These are phyloP conservation scores for Cephaloascus albidus DNA, from an alignment of 805 yeast species.

Conservation along the genomic window DNA sequence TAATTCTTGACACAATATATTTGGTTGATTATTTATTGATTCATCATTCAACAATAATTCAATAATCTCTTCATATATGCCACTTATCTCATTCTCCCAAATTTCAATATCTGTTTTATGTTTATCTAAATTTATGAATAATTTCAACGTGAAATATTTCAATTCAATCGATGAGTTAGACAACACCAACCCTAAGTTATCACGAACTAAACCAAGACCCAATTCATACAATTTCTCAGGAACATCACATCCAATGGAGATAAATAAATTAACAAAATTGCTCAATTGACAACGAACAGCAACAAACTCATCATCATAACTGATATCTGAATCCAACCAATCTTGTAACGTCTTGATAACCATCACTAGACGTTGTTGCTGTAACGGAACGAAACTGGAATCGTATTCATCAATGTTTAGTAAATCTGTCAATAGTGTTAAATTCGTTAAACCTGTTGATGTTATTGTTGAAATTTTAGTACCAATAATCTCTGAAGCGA, in stretches of 20 bases:
- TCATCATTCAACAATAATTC: conserved; percentile 26
- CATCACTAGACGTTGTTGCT: conserved; percentile 59
- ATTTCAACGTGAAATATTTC: conserved; percentile 34
- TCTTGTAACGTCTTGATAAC: conserved; percentile 38
- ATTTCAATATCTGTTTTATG: conserved; percentile 15
- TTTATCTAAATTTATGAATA: conserved; percentile 21
- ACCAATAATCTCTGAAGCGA: conserved; percentile 62
- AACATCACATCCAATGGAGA: conserved; percentile 7
- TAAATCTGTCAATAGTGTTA: conserved; percentile 35
- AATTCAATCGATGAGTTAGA: conserved; percentile 34
- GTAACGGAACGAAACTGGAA: conserved; percentile 30
- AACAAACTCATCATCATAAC: conserved; percentile 47
- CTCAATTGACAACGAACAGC: conserved; percentile 42
- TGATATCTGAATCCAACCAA: conserved; percentile 57
- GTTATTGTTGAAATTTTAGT: conserved; percentile 31
- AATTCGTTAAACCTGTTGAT: conserved; percentile 30
- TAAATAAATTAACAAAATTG: conserved; percentile 26
- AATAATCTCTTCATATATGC: conserved; percentile 30
- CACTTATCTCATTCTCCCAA: conserved; percentile 23
- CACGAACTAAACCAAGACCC: conserved; percentile 27
- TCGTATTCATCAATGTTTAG: conserved; percentile 18
- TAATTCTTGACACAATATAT: conserved; percentile 22
- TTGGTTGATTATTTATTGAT: conserved; percentile 21
- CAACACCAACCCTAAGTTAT: conserved; percentile 32
- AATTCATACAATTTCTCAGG: conserved; percentile 26